phyloP scores from a whole-genome alignment of 345 rosid species.

The Conringia planisiliqua region DNA sequence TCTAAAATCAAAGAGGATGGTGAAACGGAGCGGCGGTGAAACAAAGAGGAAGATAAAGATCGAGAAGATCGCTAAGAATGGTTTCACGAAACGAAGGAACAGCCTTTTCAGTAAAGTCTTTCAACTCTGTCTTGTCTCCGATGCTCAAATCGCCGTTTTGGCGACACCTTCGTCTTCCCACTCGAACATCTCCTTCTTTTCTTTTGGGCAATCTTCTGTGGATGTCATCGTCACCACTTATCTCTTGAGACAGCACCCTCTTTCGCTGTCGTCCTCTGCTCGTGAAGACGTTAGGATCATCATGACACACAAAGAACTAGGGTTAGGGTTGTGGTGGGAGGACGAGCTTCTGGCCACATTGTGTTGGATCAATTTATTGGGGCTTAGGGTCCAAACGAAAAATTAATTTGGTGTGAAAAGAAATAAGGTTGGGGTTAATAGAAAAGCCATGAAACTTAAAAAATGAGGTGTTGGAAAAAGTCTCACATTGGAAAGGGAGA shows the following conservation, averaged over 20 bases:
- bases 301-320: not conserved
- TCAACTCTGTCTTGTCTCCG: conserved; percentile 1
- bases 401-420: too few species aligned
- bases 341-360: not conserved
- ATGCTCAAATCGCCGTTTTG: not conserved
- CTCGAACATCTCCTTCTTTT: not conserved
- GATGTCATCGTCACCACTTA: not conserved
- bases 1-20: not conserved
- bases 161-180: not conserved
- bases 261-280: not conserved
- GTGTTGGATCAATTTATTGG: too few species aligned
- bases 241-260: not conserved
- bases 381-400: too few species aligned
- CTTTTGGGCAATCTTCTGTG: conserved; percentile 4
- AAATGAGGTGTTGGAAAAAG: too few species aligned
- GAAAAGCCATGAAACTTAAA: too few species aligned
- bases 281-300: not conserved
- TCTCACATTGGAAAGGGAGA: too few species aligned
- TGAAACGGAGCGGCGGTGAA: conserved; percentile 1
- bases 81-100: not conserved
- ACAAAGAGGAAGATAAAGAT: not conserved
- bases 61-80: not conserved
- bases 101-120: not conserved
- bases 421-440: too few species aligned
- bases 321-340: not conserved